Evolutionary conservation across 768 basidiomycete genomes (phyloP).

Genomic region (Amyloporia xantha): DNA sequence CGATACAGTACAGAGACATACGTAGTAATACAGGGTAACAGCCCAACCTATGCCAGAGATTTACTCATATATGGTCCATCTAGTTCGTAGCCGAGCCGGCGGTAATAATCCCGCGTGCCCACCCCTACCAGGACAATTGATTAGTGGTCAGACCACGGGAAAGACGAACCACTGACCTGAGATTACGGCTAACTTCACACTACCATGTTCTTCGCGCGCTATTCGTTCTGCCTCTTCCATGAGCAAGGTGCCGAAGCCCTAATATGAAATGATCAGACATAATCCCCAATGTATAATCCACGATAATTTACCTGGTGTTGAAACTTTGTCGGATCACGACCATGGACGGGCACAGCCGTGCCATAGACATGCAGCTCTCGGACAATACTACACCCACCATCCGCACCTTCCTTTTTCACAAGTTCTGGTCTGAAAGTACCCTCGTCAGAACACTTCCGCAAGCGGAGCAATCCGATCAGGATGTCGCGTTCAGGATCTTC

Average conservation of each 20-base stretch:
- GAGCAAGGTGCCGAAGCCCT: constrained; percentile 93
- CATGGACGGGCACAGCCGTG: constrained; percentile 95
- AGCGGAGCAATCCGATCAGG: constrained; percentile 83
- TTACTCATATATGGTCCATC: constrained; percentile 99
- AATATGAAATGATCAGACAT: no score
- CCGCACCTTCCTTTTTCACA: constrained; percentile 52
- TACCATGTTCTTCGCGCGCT: constrained; percentile 94
- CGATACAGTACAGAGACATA: constrained; percentile 10
- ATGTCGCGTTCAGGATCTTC: constrained; percentile 98
- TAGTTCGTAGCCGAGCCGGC: constrained; percentile 86
- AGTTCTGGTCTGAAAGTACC: constrained; percentile 96
- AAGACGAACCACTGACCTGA: constrained; percentile 52
- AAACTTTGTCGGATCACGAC: constrained; percentile 96
- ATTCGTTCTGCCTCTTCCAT: constrained; percentile 99
- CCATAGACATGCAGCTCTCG: constrained; percentile 97
- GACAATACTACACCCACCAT: constrained; percentile 87
- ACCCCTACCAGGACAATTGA: constrained; percentile 50
- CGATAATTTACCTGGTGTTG: constrained; percentile 82
- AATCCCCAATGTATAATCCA: neutral
- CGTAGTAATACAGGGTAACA: constrained; percentile 5
- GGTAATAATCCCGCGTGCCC: constrained; percentile 95
- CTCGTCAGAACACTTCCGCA: constrained; percentile 94
- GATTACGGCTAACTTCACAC: constrained; percentile 94
- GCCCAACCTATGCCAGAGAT: constrained; percentile 32
- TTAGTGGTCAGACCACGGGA: neutral